Conservation (phyloP, 768 basidiomycete genomes). For the Pleurotus tuoliensis region DNA sequence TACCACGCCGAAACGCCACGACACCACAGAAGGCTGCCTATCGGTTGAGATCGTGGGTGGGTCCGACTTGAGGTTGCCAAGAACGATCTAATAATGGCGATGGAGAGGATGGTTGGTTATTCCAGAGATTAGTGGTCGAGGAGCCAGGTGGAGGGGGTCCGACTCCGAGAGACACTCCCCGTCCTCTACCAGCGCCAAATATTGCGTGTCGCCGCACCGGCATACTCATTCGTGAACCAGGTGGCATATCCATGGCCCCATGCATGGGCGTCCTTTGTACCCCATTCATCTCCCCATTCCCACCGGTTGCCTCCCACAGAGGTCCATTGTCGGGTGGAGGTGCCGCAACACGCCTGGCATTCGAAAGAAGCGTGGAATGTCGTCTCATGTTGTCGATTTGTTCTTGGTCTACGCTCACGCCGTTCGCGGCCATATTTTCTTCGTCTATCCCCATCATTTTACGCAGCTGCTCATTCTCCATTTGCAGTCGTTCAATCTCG, state of each 20-base stretch:
- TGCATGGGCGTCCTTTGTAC: constrained; percentile 33
- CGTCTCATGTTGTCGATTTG: constrained; percentile 36
- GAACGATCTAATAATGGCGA: constrained; percentile 38
- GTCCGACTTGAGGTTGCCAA: constrained; percentile 38
- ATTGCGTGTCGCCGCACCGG: constrained; percentile 55
- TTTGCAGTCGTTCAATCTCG: constrained; percentile 79
- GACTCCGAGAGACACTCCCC: constrained; percentile 24
- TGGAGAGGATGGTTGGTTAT: constrained; percentile 36
- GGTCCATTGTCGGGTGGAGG: constrained; percentile 16
- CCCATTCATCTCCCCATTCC: constrained; percentile 23
- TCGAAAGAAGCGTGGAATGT: constrained; percentile 29
- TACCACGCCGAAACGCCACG: constrained; percentile 6
- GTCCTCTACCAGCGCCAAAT: constrained; percentile 40
- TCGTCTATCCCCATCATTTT: constrained; percentile 72
- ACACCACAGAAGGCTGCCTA: constrained; percentile 18
- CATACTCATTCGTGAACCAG: constrained; percentile 47
- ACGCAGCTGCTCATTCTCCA: constrained; percentile 80
- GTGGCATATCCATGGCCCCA: constrained; percentile 47
- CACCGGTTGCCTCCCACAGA: constrained; percentile 8
- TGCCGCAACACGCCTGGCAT: constrained; percentile 25
- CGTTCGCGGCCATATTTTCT: constrained; percentile 45
- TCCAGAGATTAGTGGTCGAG: constrained; percentile 30
- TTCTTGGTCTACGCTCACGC: constrained; percentile 50
- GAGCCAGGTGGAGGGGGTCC: constrained; percentile 28
- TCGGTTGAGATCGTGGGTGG: constrained; percentile 34